Evolutionary conservation across 1,284 basidiomycete species (phyloP), one percentile per base, ranked within the genome.

Genomic region (Trichosporon faecale): DNA sequence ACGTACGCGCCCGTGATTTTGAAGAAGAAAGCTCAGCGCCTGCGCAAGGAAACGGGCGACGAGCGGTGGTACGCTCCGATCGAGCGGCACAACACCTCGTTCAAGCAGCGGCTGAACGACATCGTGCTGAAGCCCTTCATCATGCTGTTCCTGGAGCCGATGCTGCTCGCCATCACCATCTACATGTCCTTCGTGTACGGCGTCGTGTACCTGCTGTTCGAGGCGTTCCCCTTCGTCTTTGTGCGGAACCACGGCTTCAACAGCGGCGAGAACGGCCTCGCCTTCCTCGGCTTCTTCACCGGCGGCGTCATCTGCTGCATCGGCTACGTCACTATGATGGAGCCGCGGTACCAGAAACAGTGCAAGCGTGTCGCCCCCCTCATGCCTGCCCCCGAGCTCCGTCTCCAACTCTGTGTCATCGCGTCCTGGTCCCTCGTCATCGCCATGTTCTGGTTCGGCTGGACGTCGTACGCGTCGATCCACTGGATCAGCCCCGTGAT

Each of bases 121-220:
- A 86, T 84, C 61, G 78, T 86, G 64, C 77, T 83, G 74, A 86
- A 88, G 77, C 91, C 89, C 0, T 93, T 89, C 84, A 85, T 87
- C 74, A 87, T 91, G 72, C 85, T 93, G 37, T 74, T 88, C 70
- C 83, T 84, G n/a, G 93, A 94, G 78, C 92, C 92, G 0, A 92
- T 94, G 88, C 83, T 94, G 8, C 81, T 91, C 9, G 87, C 88
- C 11, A 83, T 91, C 55, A 92, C 91, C 0, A 52, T 89, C 8
- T 93, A 92, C 82, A 86, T 92, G 80, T 77, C 78, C 6, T 84
- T 83, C 70, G 79, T 84, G 11, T 84, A 83, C 71, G 82, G 80
- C 66, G 69, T 81, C 29, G 77, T 82, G 3, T 82, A 82, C 69
- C 76, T 82, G 0, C 68, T 82, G 11, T 80, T 84, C 75, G 79